These are phyloP conservation scores for Rhodamnia rubescens DNA, from an alignment of 345 rosid genomes.

Conservation along the genomic window DNA sequence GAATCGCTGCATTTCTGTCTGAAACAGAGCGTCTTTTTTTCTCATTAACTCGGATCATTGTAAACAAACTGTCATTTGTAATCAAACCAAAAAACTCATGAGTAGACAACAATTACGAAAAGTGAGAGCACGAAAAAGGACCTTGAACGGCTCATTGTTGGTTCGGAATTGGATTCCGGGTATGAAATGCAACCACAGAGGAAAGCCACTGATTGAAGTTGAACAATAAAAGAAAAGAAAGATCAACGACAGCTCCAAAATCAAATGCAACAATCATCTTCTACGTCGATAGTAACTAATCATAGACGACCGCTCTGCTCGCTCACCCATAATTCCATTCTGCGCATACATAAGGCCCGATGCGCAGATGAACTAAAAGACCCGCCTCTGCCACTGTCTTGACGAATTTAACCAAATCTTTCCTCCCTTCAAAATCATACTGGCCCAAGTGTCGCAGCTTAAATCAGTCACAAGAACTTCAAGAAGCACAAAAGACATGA, in stretches of 20 bases:
- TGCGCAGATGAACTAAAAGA: slow-evolving; percentile 82
- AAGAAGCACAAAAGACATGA: neutral
- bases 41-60: neutral
- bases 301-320: neutral
- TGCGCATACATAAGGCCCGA: slow-evolving; percentile 94
- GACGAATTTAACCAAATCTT: slow-evolving; percentile 73
- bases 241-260: neutral
- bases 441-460: slow-evolving; percentile 10
- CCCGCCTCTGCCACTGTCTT: slow-evolving; percentile 81
- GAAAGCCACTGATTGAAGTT: slow-evolving; percentile 59
- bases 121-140: slow-evolving; percentile 2
- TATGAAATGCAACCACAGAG: slow-evolving; percentile 84
- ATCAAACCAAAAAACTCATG: neutral
- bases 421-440: slow-evolving; percentile 88
- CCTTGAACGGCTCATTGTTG: slow-evolving; percentile 84
- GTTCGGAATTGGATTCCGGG: slow-evolving; percentile 84
- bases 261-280: neutral
- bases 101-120: neutral
- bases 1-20: slow-evolving; percentile 87
- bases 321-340: slow-evolving; percentile 94
- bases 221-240: neutral
- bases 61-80: neutral
- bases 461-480: neutral
- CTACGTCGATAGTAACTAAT: neutral
- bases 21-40: neutral